These are phyloP conservation scores for Deakozyma indianensis DNA, from an alignment of 805 yeast species.

Conservation along the genomic window DNA sequence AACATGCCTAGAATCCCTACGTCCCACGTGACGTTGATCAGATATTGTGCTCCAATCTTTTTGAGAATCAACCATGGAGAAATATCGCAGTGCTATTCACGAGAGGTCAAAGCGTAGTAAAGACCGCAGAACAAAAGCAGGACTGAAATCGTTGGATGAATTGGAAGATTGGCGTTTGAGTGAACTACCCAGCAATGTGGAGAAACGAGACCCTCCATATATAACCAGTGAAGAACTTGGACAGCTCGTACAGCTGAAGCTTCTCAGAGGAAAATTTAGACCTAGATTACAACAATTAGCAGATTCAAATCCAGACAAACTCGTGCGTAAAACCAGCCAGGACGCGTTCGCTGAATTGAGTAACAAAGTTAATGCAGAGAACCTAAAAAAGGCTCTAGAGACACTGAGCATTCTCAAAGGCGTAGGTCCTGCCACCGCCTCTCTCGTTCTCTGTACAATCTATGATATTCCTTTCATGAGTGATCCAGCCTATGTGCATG, in stretches of 20 bases:
- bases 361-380: neutral
- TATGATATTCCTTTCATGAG: slow-evolving; percentile 1
- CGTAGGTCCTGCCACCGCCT: neutral
- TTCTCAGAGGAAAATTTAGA: neutral
- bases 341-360: neutral
- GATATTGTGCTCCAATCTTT: too few species aligned
- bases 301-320: neutral
- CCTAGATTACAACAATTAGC: neutral
- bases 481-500: neutral
- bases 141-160: neutral
- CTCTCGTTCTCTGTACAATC: neutral
- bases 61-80: too few species aligned
- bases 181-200: neutral
- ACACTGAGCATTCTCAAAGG: neutral
- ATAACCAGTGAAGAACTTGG: neutral
- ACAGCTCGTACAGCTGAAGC: neutral
- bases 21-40: too few species aligned
- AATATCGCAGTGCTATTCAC: neutral
- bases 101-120: neutral
- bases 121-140: neutral
- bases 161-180: neutral
- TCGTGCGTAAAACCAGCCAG: neutral
- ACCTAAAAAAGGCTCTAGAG: neutral
- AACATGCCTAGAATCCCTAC: too few species aligned
- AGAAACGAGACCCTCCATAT: neutral